A percentile compares a stretch with the other conserved stretches of the same genome.
Evolutionary conservation across 2,329 filamentous ascomycete species (phyloP).

Genomic region (Orbilia blumenaviensis): DNA sequence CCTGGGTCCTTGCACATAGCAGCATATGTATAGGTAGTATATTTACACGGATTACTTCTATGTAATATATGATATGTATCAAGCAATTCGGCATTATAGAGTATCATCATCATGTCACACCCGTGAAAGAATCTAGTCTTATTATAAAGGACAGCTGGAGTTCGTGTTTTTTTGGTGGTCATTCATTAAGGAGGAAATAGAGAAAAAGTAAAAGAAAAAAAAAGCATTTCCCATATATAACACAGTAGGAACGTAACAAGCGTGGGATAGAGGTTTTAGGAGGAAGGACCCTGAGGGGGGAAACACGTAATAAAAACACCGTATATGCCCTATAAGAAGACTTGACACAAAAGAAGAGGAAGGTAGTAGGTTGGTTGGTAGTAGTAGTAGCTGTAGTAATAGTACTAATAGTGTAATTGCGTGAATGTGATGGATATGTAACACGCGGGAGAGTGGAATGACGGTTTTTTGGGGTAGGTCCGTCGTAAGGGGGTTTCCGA

Average conservation of each 20-base stretch:
- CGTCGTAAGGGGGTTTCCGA: not conserved
- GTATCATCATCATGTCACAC: too few species aligned
- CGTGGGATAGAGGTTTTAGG: slow-evolving; percentile 10
- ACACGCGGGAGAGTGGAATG: slow-evolving; percentile 1
- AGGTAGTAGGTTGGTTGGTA: not conserved
- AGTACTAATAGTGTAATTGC: slow-evolving; percentile 9
- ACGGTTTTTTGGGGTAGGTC: slow-evolving; percentile 2
- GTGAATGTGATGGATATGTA: slow-evolving; percentile 21
- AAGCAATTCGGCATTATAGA: too few species aligned
- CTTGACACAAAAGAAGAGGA: slow-evolving; percentile 39
- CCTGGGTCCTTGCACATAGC: too few species aligned
- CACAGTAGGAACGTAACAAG: slow-evolving; percentile 56
- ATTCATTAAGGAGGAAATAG: slow-evolving; percentile 53
- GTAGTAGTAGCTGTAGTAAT: not conserved
- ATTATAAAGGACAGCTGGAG: not conserved
- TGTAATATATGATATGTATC: too few species aligned
- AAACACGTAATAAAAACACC: slow-evolving; percentile 47
- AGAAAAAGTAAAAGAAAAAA: not conserved
- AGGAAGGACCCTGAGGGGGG: slow-evolving; percentile 1
- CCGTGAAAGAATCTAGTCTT: not conserved
- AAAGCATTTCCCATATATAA: slow-evolving; percentile 55
- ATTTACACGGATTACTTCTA: too few species aligned
- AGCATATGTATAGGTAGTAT: too few species aligned
- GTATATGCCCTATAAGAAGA: slow-evolving; percentile 53
- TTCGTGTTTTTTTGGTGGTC: slow-evolving; percentile 24